Evolutionary conservation across 2,329 filamentous ascomycete genomes (phyloP).

Genomic region (Colletotrichum zoysiae): DNA sequence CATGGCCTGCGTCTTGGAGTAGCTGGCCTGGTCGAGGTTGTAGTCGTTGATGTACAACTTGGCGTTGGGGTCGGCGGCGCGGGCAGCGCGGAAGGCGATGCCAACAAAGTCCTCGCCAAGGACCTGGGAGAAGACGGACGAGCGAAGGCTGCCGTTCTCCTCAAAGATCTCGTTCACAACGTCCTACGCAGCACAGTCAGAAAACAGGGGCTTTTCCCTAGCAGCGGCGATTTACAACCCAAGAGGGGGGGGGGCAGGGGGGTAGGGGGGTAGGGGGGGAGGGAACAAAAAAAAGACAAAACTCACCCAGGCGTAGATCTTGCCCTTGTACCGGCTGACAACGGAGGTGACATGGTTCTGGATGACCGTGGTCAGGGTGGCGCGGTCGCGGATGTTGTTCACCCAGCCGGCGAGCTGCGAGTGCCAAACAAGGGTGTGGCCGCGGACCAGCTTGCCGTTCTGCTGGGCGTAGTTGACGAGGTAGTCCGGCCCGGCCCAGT

Average conservation of each 20-base stretch:
- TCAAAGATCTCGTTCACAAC: slow-evolving; percentile 76
- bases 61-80: slow-evolving; percentile 73
- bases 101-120: slow-evolving; percentile 78
- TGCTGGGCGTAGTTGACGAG: slow-evolving; percentile 68
- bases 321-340: slow-evolving; percentile 71
- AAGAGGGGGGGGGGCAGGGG: no score
- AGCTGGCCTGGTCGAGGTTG: slow-evolving; percentile 72
- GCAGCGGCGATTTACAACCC: not conserved
- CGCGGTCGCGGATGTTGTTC: slow-evolving; percentile 63
- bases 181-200: slow-evolving; percentile 54
- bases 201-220: not conserved
- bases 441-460: slow-evolving; percentile 71
- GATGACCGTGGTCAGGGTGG: slow-evolving; percentile 66
- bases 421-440: slow-evolving; percentile 77
- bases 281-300: not conserved
- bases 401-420: slow-evolving; percentile 72
- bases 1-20: slow-evolving; percentile 70
- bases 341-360: slow-evolving; percentile 70
- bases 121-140: slow-evolving; percentile 74
- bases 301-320: slow-evolving; percentile 68
- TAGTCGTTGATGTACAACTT: slow-evolving; percentile 84
- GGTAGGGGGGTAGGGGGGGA: no score
- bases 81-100: slow-evolving; percentile 78
- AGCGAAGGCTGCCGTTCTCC: slow-evolving; percentile 70
- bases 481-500: slow-evolving; percentile 67